Evolutionary conservation across 805 yeast species (phyloP).

Genomic region (Tetrapisispora nanseiensis): DNA sequence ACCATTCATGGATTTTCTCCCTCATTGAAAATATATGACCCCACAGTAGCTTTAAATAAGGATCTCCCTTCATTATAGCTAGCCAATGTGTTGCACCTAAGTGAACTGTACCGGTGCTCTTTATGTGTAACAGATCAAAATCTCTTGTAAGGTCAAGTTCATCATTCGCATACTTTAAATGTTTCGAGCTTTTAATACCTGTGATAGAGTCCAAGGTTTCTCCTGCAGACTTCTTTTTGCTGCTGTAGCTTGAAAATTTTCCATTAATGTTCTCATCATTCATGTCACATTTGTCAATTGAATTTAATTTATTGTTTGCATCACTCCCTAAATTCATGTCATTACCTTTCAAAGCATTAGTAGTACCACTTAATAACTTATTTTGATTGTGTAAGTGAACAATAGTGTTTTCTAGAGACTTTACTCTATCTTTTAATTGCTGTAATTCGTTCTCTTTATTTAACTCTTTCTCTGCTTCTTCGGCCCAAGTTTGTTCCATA

Average conservation of each 20-base stretch:
- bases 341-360: not conserved
- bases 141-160: constrained; percentile 33
- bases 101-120: constrained; percentile 35
- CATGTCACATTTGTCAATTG: too few species aligned
- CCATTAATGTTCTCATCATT: not conserved
- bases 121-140: constrained; percentile 37
- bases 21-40: constrained; percentile 36
- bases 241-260: too few species aligned
- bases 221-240: too few species aligned
- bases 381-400: constrained; percentile 17
- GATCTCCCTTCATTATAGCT: constrained; percentile 50
- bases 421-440: constrained; percentile 49
- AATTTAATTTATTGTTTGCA: too few species aligned
- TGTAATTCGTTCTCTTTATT: constrained; percentile 38
- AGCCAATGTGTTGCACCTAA: constrained; percentile 50
- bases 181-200: not conserved
- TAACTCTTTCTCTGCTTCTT: constrained; percentile 37
- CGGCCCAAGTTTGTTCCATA: constrained; percentile 53
- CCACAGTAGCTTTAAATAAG: constrained; percentile 47
- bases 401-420: constrained; percentile 38
- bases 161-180: constrained; percentile 13
- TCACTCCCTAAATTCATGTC: not conserved
- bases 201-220: too few species aligned
- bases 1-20: constrained; percentile 30
- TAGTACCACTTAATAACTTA: not conserved